Base-by-base conservation (phyloP, 1,139 yeast genomes). In the Kodamaea arcana region DNA sequence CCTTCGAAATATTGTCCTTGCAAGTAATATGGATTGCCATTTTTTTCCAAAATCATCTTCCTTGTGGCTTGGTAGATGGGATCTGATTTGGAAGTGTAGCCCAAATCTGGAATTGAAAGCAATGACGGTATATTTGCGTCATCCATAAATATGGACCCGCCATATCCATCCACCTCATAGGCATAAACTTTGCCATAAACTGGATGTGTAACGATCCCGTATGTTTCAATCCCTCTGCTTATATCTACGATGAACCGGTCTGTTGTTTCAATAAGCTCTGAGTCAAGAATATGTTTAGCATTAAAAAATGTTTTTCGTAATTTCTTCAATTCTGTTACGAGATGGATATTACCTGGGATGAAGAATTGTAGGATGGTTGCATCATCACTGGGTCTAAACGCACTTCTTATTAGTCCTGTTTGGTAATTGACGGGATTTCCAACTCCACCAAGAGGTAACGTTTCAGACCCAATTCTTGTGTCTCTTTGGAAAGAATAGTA, bases 61-160 rank as follows among this genome's bases (percentile, higher is more conserved):
- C 96, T 66, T 0, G 96, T 88, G 51, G 84, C 85, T 51, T 78
- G 80, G 56, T 88, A 87, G 1, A 84, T 56, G 29, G 66, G 67
- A 52, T 86, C 82, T 29, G 68, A 57, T 5, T 48, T 51, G 9
- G 65, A 57, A 8, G 77, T 48, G 51, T 75, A 84, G 0, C 95
- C 95, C 58, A 86, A 60, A 46, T 84, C 92, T 0, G 96, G 95
- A 21, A 88, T 66, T 0, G 95, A 75, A 27, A 87, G 63, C 27
- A 87, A 66, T 0, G 95, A 85, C 1, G 96, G 96, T 22, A 88
- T 69, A 48, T 87, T 87, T 15, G 96, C 96, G 58, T 87, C 96
- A 56, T 87, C 96, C 94, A 88, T 86, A 41, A 80, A 67, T 11
- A 77, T 62, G 0, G 72, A 47, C 21, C 94, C 72, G 1, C 95